Evolutionary conservation across 2,329 filamentous ascomycete genomes (phyloP).

Genomic region (Apiospora hydei): DNA sequence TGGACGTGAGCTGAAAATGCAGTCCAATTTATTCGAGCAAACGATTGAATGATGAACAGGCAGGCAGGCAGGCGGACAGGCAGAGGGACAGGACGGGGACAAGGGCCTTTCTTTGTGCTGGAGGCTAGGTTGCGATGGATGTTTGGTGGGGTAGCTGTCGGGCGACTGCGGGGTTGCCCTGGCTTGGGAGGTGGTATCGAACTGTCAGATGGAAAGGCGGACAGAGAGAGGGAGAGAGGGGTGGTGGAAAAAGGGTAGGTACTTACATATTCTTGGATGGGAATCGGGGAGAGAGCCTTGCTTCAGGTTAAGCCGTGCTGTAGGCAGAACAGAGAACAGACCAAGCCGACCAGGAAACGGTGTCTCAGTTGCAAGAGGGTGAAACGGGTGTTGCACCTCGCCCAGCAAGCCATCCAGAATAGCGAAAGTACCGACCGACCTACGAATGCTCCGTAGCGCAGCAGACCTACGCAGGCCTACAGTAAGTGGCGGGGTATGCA

Average conservation of each 20-base stretch:
- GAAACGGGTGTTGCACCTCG: constrained; percentile 16
- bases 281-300: neutral
- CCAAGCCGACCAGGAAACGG: constrained; percentile 2
- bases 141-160: constrained; percentile 18
- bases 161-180: constrained; percentile 15
- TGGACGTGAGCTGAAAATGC: neutral
- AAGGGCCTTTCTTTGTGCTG: constrained; percentile 9
- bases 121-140: constrained; percentile 8
- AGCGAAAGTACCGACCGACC: neutral
- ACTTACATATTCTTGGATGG: neutral
- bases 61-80: neutral
- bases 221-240: neutral
- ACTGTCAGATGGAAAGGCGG: constrained; percentile 1
- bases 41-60: neutral
- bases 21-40: neutral
- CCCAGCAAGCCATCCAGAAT: neutral
- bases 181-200: constrained; percentile 1
- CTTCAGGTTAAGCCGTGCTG: neutral
- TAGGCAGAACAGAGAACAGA: neutral
- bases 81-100: neutral
- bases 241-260: neutral
- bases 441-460: neutral
- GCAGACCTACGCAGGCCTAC: neutral
- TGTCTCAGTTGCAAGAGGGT: constrained; percentile 17
- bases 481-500: neutral